Evolutionary conservation across 2,329 filamentous ascomycete species (phyloP), one percentile per base, ranked within the genome.

Genomic region (Pyrenophora graminea): DNA sequence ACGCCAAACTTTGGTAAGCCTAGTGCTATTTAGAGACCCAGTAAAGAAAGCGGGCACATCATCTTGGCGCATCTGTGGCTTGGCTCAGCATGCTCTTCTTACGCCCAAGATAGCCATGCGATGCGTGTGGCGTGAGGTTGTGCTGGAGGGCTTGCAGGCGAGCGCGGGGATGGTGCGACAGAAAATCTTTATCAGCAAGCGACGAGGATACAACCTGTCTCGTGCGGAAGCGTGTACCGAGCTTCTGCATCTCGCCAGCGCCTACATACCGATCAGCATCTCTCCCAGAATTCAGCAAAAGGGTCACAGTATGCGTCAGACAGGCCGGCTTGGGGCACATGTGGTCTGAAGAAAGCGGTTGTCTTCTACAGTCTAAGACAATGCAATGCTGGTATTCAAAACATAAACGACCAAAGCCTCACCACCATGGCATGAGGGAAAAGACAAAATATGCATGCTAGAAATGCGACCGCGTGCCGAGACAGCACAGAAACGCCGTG

Each of bases 21-120:
- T 51, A 51, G 46, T 39, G 9, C 15, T 19, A 4, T 33, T 18
- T 21, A 18, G 21, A 23, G 30, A 27, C 12, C 27, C 30, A 40
- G 33, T 32, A 34, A 19, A 30, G 21, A n/a, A 34, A 25, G 19
- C 40, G 36, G 32, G 25, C 23, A 33, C 37, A 36, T 48, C 27
- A 21, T 18, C 48, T 52, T 41, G 53, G 53, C 53, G 39, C 43
- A 37, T 46, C 3, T 6, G 36, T 39, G 31, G 38, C 34, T 41
- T 36, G 30, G 45, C 30, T 34, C 33, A 49, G 45, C 46, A 41
- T 39, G 30, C 32, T 41, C 21, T 34, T 45, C 8, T 30, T 30
- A 13, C 27, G 27, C 27, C 38, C 21, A 51, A 41, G 33, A 38
- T 47, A 33, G 27, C 17, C 7, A 10, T 43, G 40, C 43, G 38